Evolutionary conservation across 2,329 filamentous ascomycete genomes (phyloP).

Genomic region (Pyricularia grisea): DNA sequence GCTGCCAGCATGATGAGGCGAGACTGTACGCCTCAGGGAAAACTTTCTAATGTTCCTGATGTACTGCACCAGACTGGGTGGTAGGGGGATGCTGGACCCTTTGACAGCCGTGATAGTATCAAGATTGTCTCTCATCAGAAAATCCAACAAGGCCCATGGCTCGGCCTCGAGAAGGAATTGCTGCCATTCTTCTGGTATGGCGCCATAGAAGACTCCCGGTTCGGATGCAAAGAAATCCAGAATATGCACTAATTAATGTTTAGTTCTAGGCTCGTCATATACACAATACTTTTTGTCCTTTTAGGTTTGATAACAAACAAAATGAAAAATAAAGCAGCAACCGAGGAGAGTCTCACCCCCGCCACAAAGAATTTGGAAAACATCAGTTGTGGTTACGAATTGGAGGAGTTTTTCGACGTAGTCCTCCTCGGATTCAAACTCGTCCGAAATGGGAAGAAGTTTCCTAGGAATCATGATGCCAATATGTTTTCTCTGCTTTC

Average conservation of each 20-base stretch:
- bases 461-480: conserved; percentile 36
- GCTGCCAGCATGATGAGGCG: conserved; percentile 13
- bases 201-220: conserved; percentile 69
- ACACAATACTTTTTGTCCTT: background rate
- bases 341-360: conserved; percentile 30
- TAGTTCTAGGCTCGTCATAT: background rate
- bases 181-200: conserved; percentile 75
- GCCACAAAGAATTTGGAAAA: conserved; percentile 84
- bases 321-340: background rate
- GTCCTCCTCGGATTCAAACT: conserved; percentile 61
- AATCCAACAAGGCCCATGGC: conserved; percentile 67
- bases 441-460: conserved; percentile 58
- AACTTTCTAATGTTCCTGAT: conserved; percentile 61
- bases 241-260: conserved; percentile 59
- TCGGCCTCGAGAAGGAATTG: conserved; percentile 62
- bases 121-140: conserved; percentile 73
- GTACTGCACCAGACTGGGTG: conserved; percentile 58
- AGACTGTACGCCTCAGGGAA: conserved; percentile 55
- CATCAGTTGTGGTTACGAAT: conserved; percentile 64
- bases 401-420: conserved; percentile 72
- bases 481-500: background rate
- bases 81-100: conserved; percentile 23
- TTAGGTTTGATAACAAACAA: background rate
- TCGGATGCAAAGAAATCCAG: conserved; percentile 89
- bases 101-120: conserved; percentile 20